Percentiles rank a stretch among this genome's conserved stretches.
phyloP scores from a whole-genome alignment of 2,329 filamentous ascomycete genomes.

The Colletotrichum navitas region DNA sequence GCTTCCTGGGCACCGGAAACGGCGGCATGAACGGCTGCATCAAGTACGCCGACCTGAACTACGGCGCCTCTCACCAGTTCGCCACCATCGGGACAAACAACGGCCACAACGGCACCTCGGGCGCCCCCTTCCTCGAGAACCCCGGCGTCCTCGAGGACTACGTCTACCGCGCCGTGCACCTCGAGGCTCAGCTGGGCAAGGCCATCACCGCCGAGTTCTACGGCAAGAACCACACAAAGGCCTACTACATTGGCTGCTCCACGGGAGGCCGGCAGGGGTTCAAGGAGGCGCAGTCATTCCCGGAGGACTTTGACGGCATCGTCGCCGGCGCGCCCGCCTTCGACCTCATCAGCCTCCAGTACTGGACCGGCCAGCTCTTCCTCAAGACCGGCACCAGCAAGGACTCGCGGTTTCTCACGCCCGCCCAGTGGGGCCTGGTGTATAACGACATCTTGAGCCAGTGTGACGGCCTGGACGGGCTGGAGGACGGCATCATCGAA shows the following conservation, averaged over 20 bases:
- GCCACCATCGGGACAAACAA: conserved; percentile 63
- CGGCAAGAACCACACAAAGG: conserved; percentile 41
- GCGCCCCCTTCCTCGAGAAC: conserved; percentile 50
- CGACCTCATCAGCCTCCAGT: conserved; percentile 20
- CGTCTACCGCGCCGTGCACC: conserved; percentile 57
- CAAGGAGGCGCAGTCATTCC: conserved; percentile 56
- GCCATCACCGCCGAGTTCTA: conserved; percentile 63
- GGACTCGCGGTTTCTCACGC: conserved; percentile 54
- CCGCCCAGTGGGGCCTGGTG: conserved; percentile 27
- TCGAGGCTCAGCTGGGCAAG: conserved; percentile 63
- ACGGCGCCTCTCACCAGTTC: conserved; percentile 58
- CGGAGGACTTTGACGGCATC: conserved; percentile 67
- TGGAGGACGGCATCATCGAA: conserved; percentile 61
- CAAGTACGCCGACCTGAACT: conserved; percentile 61
- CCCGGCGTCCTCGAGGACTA: conserved; percentile 54
- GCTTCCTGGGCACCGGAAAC: conserved; percentile 63
- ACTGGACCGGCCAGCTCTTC: conserved; percentile 54
- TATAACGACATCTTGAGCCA: conserved; percentile 56
- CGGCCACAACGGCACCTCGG: conserved; percentile 61
- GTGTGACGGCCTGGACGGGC: conserved; percentile 63
- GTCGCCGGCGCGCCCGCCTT: conserved; percentile 61
- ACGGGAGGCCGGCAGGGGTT: conserved; percentile 68
- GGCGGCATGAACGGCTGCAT: conserved; percentile 63
- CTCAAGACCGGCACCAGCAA: conserved; percentile 59
- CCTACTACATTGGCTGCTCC: conserved; percentile 66